A percentile compares a stretch with the other conserved stretches of the same genome.
These are phyloP conservation scores for Colletotrichum lentis DNA, from an alignment of 2,329 filamentous ascomycete species.

Conservation along the genomic window DNA sequence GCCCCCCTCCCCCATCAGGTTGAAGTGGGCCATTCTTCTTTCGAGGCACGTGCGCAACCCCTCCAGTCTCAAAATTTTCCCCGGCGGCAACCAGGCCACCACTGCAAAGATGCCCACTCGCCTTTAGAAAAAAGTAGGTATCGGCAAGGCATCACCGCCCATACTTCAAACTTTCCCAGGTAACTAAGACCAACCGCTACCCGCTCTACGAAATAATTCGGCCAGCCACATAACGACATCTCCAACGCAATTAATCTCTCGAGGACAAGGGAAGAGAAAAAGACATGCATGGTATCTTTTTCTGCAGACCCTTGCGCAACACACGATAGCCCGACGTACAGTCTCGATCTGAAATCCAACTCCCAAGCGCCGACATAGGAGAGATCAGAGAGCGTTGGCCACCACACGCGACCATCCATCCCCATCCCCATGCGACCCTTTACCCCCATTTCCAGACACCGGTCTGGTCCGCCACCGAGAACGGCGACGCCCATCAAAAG, in stretches of 20 bases:
- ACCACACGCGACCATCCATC: constrained; percentile 32
- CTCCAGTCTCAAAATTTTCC: constrained; percentile 36
- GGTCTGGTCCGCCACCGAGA: constrained; percentile 47
- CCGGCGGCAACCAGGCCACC: constrained; percentile 13
- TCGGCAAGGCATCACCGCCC: constrained; percentile 9
- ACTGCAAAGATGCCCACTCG: constrained; percentile 6
- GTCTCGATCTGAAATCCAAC: background rate
- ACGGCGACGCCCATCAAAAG: constrained; percentile 58
- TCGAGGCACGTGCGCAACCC: constrained; percentile 35
- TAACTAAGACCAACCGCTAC: constrained; percentile 12
- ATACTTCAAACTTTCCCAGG: constrained; percentile 20
- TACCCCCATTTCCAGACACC: constrained; percentile 47
- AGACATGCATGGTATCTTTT: constrained; percentile 42
- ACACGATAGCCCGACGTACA: constrained; percentile 39
- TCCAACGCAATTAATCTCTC: constrained; percentile 6
- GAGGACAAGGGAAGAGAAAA: constrained; percentile 2
- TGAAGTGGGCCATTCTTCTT: background rate
- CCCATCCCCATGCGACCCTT: constrained; percentile 47
- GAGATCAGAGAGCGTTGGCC: constrained; percentile 13
- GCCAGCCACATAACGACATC: constrained; percentile 6
- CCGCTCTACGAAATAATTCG: constrained; percentile 13
- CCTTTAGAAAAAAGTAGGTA: constrained; percentile 13
- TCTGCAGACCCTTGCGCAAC: constrained; percentile 38
- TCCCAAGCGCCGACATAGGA: constrained; percentile 20
- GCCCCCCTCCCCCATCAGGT: background rate